Evolutionary conservation across 768 basidiomycete species (phyloP), one percentile per base, ranked within the genome.

Genomic region (Dendrothele bispora): DNA sequence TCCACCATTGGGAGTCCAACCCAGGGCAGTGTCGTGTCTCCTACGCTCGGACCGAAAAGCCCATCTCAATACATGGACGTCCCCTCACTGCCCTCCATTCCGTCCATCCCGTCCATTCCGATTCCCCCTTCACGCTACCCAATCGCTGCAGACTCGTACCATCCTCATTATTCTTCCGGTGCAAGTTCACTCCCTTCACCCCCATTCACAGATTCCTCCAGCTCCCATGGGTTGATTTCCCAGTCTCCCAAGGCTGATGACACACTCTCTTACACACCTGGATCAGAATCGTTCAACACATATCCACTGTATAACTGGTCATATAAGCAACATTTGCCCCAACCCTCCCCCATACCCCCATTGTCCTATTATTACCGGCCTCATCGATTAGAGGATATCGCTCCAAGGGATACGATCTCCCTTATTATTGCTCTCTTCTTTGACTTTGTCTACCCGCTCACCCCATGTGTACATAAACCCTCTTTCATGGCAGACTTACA

Each of bases 401-500:
- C 91, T 8, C 87, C 89, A 17, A 77, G 89, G 44, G 86, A 89
- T 49, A 87, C 85, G 5, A 84, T 94, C 39, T 80, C 82, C 32
- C 80, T 89, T 50, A 88, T 95, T 55, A 84, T 94, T 52, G 78
- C 86, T 30, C 79, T 95, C 11, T 97, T 92, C 71, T 95, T 95
- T 62, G 93, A 95, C 64, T 95, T 91, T 61, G 90, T 95, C 39
- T 93, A 93, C 65, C 88, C 90, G 7, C 76, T 95, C 26, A 95
- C 90, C 7, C 93, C 93, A 5, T 92, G 89, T 64, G 71, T 97
- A 36, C 94, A 97, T 70, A 88, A 88, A 60, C 91, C 91, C 22
- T 89, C 88, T 2, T 94, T 94, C 64, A 86, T 92, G 82, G 86
- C 88, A n/a, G 93, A 93, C 68, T 72, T 97, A 25, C 82, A 86